Evolutionary conservation across 2,329 filamentous ascomycete genomes (phyloP).

Genomic region (Xylaria sp.): DNA sequence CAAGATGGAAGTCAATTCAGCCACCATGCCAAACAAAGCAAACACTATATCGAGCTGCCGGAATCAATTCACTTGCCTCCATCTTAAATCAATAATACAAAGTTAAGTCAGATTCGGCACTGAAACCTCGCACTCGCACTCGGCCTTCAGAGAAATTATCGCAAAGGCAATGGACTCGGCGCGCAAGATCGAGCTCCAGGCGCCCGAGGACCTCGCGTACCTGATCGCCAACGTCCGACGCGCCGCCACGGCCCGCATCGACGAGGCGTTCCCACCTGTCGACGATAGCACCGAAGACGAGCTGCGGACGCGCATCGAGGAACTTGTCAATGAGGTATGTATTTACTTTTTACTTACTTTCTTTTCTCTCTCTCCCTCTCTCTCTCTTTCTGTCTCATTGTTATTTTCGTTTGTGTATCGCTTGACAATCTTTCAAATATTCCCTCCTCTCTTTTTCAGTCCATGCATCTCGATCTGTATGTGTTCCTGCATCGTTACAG

Average conservation of each 20-base stretch:
- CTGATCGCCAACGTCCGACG: conserved; percentile 76
- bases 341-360: not conserved
- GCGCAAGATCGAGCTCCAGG: conserved; percentile 83
- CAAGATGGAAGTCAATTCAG: conserved; percentile 3
- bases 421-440: not conserved
- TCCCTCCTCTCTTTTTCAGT: conserved; percentile 1
- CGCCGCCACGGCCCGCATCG: conserved; percentile 74
- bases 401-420: not conserved
- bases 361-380: not conserved
- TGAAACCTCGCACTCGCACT: not conserved
- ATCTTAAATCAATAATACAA: conserved; percentile 4
- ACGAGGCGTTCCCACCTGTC: conserved; percentile 74
- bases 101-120: not conserved
- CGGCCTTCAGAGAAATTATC: not conserved
- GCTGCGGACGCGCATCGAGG: conserved; percentile 68
- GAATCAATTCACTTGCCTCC: not conserved
- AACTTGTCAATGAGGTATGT: conserved; percentile 67
- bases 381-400: not conserved
- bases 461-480: not conserved
- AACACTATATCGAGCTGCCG: not conserved
- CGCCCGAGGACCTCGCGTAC: conserved; percentile 77
- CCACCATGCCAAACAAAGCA: conserved; percentile 19
- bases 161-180: conserved; percentile 54
- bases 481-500: not conserved
- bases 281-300: conserved; percentile 68